Evolutionary conservation across 2,329 filamentous ascomycete species (phyloP).

Genomic region (Colletotrichum nymphaeae): DNA sequence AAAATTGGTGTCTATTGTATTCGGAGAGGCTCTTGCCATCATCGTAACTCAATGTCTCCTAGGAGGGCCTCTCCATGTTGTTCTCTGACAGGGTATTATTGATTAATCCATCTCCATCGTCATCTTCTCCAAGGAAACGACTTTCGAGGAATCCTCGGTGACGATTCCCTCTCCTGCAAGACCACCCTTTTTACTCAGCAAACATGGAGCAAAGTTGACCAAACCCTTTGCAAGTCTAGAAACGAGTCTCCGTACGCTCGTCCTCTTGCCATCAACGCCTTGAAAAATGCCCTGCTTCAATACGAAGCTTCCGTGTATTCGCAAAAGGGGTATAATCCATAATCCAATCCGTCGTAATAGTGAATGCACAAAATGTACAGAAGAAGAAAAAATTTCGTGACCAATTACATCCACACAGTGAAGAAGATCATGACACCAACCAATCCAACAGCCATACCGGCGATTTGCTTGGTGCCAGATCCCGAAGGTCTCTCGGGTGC

Average conservation of each 20-base stretch:
- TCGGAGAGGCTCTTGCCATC: background rate
- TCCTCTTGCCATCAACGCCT: constrained; percentile 8
- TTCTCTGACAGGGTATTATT: constrained; percentile 7
- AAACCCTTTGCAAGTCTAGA: background rate
- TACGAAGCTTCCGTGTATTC: constrained; percentile 6
- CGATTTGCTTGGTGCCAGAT: constrained; percentile 57
- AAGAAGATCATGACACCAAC: constrained; percentile 64
- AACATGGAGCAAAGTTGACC: background rate
- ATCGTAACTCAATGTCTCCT: background rate
- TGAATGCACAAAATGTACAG: constrained; percentile 24
- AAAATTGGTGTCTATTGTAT: background rate
- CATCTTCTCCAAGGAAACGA: background rate
- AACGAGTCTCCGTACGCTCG: background rate
- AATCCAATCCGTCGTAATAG: constrained; percentile 21
- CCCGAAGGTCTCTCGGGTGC: constrained; percentile 46
- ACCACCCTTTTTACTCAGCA: background rate
- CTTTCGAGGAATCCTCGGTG: background rate
- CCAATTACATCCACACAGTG: constrained; percentile 58
- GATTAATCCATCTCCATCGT: constrained; percentile 8
- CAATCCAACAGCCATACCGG: constrained; percentile 61
- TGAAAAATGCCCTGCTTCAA: constrained; percentile 18
- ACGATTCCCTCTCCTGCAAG: background rate
- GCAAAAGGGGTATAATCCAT: constrained; percentile 29
- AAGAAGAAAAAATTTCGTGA: constrained; percentile 7
- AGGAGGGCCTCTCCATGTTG: background rate